Evolutionary conservation across 1,139 yeast genomes (phyloP).

Genomic region (Blastobotrys persicus): DNA sequence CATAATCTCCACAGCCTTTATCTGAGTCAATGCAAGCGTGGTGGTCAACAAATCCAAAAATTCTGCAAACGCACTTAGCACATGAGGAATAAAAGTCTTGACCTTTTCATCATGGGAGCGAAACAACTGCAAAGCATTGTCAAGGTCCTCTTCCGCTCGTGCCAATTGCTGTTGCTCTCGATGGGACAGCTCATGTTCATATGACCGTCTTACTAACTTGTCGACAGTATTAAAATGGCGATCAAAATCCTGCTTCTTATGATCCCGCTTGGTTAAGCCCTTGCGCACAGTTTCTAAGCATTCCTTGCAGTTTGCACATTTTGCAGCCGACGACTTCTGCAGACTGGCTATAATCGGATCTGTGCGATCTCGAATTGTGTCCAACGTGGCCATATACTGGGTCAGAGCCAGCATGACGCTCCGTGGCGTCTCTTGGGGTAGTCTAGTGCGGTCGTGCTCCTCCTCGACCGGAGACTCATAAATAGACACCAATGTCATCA

Average conservation of each 20-base stretch:
- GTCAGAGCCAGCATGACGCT: constrained; percentile 37
- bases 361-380: constrained; percentile 26
- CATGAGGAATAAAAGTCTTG: constrained; percentile 47
- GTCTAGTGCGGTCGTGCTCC: constrained; percentile 25
- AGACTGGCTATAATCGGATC: constrained; percentile 31
- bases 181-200: constrained; percentile 27
- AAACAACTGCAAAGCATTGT: constrained; percentile 34
- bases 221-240: constrained; percentile 44
- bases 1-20: constrained; percentile 28
- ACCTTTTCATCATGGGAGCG: constrained; percentile 45
- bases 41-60: constrained; percentile 44
- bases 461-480: constrained; percentile 44
- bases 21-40: constrained; percentile 33
- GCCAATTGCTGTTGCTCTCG: constrained; percentile 33
- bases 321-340: constrained; percentile 26
- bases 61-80: constrained; percentile 49
- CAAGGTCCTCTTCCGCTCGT: constrained; percentile 34
- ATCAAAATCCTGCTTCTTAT: constrained; percentile 47
- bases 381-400: constrained; percentile 27
- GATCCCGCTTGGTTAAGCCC: constrained; percentile 48
- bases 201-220: constrained; percentile 43
- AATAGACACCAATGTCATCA: constrained; percentile 38
- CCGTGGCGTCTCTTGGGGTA: constrained; percentile 42
- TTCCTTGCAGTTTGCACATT: constrained; percentile 42
- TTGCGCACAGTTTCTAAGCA: constrained; percentile 45